A percentile compares a stretch with the other conserved stretches of the same genome.
phyloP scores from a whole-genome alignment of 495 filamentous ascomycete species.

The Penicillium mononematosum region DNA sequence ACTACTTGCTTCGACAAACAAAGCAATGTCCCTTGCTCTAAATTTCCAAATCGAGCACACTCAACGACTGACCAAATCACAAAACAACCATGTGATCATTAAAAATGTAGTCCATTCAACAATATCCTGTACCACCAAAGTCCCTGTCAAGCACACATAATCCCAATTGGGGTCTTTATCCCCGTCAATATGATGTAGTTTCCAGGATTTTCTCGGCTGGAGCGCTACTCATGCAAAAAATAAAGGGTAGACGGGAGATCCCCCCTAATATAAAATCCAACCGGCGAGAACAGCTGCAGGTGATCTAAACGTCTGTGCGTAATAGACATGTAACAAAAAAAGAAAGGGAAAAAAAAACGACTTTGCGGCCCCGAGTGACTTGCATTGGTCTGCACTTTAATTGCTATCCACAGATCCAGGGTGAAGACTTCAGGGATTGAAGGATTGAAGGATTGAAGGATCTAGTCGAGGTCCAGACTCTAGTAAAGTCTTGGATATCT shows the following conservation, averaged over 20 bases:
- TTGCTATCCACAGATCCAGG: neutral
- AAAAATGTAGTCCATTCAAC: neutral
- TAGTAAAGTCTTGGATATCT: neutral
- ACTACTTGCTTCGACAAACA: neutral
- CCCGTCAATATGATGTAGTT: neutral
- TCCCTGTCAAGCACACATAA: neutral
- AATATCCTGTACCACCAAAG: neutral
- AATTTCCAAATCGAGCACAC: neutral
- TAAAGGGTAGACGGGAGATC: slow-evolving; percentile 1
- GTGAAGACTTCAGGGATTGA: neutral
- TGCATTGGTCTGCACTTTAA: slow-evolving; percentile 9
- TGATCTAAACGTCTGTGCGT: slow-evolving; percentile 11
- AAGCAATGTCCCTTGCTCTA: neutral
- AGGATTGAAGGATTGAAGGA: neutral
- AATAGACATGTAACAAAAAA: neutral
- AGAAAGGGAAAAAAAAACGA: neutral
- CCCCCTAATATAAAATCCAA: neutral
- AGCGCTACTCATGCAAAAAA: slow-evolving; percentile 3
- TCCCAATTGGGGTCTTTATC: neutral
- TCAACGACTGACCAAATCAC: neutral
- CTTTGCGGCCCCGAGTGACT: neutral
- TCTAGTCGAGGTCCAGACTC: slow-evolving; percentile 1
- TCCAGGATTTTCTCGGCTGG: neutral
- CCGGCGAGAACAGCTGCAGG: slow-evolving; percentile 1
- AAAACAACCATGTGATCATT: neutral